Percentiles rank a stretch among this genome's conserved stretches.
Evolutionary conservation across 2,329 filamentous ascomycete species (phyloP).

Genomic region (Cercospora sojina): DNA sequence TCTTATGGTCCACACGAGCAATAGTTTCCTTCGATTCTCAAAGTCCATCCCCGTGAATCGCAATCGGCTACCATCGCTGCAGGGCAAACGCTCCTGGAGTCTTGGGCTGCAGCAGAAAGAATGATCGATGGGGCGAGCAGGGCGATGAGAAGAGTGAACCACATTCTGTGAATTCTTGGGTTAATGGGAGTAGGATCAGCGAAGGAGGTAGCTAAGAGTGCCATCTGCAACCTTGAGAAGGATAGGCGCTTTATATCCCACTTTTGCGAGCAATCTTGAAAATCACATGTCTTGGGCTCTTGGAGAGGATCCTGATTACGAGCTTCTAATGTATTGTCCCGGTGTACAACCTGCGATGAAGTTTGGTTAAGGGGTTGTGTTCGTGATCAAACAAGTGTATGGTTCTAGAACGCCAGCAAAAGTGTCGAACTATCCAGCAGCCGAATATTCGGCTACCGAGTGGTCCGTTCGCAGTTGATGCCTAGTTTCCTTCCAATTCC

Average conservation of each 20-base stretch:
- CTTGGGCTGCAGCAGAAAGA: background rate
- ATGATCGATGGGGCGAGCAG: background rate
- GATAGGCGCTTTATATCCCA: background rate
- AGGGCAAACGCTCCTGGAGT: background rate
- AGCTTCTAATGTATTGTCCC: background rate
- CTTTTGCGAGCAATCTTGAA: too few relatives aligned
- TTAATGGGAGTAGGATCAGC: background rate
- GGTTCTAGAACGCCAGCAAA: too few relatives aligned
- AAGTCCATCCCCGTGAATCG: background rate
- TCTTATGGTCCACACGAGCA: background rate
- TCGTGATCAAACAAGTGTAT: too few relatives aligned
- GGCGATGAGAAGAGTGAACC: background rate
- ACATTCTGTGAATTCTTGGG: background rate
- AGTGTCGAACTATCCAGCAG: too few relatives aligned
- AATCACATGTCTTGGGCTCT: background rate
- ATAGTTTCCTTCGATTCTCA: too few relatives aligned
- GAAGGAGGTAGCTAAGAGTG: background rate
- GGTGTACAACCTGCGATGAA: background rate
- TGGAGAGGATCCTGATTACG: background rate
- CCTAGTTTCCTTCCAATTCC: background rate
- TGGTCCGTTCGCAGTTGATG: background rate
- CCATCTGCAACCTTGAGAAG: background rate
- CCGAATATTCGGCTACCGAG: background rate
- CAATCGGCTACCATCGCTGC: background rate
- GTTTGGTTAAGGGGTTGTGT: background rate